These are phyloP conservation scores for Dictyostelium capitatum DNA, from an alignment of 78 protist species.

Conservation along the genomic window DNA sequence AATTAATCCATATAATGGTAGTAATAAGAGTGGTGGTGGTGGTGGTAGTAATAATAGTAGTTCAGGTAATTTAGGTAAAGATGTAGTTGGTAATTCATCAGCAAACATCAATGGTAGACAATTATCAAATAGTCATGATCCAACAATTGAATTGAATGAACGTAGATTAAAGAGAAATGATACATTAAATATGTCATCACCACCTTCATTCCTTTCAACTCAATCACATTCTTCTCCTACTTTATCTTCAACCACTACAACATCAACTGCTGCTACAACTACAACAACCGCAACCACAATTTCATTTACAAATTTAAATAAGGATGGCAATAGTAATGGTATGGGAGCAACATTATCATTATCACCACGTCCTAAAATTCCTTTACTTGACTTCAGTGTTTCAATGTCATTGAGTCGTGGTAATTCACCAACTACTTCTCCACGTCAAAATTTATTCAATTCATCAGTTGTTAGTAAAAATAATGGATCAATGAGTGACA, in stretches of 20 bases:
- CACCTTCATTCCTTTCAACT: constrained; percentile 36
- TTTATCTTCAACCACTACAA: not conserved
- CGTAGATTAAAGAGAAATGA: constrained; percentile 22
- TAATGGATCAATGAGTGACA: constrained; percentile 14
- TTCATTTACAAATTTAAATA: not conserved
- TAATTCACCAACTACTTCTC: constrained; percentile 12
- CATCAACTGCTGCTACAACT: not conserved
- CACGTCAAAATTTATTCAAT: constrained; percentile 9
- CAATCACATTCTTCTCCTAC: constrained; percentile 3
- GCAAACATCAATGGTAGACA: not conserved
- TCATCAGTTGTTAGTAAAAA: too few species aligned
- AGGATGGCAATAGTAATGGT: not conserved
- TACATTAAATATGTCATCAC: constrained; percentile 12
- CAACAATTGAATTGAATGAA: constrained; percentile 19
- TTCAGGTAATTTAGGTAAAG: not conserved
- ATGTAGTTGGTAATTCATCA: not conserved
- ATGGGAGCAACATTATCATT: not conserved
- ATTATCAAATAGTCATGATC: constrained; percentile 3
- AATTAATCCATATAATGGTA: not conserved
- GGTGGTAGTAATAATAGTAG: not conserved
- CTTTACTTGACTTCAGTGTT: constrained; percentile 6
- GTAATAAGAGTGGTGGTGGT: not conserved
- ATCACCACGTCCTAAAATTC: constrained; percentile 24
- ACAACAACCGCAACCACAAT: not conserved
- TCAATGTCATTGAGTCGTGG: constrained; percentile 1